Conservation (phyloP, 495 filamentous ascomycete species). For the Hypoxylon intermedium region DNA sequence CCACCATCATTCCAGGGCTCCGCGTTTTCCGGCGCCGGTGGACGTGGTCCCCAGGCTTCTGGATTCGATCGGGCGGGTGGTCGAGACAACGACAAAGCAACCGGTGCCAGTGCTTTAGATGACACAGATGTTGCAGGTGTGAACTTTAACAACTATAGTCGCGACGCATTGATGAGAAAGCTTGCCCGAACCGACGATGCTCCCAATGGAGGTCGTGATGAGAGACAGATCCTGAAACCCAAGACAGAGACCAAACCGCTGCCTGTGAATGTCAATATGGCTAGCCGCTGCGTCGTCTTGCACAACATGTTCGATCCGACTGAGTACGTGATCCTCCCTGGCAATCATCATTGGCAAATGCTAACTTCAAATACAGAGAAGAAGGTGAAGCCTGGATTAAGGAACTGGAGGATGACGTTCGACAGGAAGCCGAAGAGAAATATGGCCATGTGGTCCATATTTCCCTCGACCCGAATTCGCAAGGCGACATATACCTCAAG, state of each 20-base stretch:
- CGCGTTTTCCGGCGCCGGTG: conserved; percentile 89
- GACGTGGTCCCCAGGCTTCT: conserved; percentile 84
- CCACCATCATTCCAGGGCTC: conserved; percentile 89
- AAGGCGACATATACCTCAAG: conserved; percentile 97
- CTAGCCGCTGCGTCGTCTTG: conserved; percentile 91
- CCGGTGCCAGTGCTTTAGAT: conserved; percentile 93
- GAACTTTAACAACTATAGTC: conserved; percentile 98
- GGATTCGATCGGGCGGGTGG: conserved; percentile 94
- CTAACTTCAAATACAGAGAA: conserved; percentile 70
- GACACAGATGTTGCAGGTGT: conserved; percentile 98
- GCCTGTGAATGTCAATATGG: conserved; percentile 87
- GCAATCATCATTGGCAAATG: conserved; percentile 4
- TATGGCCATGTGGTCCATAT: conserved; percentile 99
- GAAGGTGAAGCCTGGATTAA: conserved; percentile 88
- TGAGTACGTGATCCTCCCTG: conserved; percentile 69
- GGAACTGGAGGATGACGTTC: conserved; percentile 92
- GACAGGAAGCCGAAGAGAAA: conserved; percentile 89
- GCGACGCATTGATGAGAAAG: conserved; percentile 96
- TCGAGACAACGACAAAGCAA: conserved; percentile 88
- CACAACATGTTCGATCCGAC: conserved; percentile 93
- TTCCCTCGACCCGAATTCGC: conserved; percentile 87
- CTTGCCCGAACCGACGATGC: conserved; percentile 94
- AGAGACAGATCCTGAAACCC: conserved; percentile 75
- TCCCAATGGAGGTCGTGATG: conserved; percentile 66
- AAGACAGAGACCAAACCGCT: conserved; percentile 82